Evolutionary conservation across 2,329 filamentous ascomycete genomes (phyloP), one percentile per base, ranked within the genome.

Genomic region (Huntiella omanensis): DNA sequence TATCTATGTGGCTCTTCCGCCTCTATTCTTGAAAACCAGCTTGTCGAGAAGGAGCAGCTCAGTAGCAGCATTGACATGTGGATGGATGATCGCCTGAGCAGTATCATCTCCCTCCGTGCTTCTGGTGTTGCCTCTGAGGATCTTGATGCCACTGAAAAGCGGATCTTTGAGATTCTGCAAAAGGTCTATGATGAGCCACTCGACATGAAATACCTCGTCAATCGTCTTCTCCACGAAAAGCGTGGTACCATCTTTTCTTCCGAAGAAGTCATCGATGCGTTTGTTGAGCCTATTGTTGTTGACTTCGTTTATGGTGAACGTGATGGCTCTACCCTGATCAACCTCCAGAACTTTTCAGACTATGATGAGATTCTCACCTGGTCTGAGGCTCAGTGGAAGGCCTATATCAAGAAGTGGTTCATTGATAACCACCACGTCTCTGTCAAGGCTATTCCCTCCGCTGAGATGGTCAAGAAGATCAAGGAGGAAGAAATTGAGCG

Each of bases 1-100:
- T 98, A 96, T 56, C 74, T 98, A 13, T 85, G 84, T 52, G 91
- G 87, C 4, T 96, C 91, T 0, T 93, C 92, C 1, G 85, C 93
- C 2, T 88, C 88, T 0, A 69, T 98, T 1, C 67, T 98, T 4
- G 88, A 96, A 57, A 96, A 96, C 54, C 73, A 78, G 13, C 71
- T 98, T 50, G 91, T 98, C 2, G 91, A 98, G 58, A 85, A 80
- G 55, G 88, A 96, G 60, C 83, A 93, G 54, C 73, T 96, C 40
- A 83, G 86, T 3, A 95, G 86, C 61, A 83, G 80, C 5, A 77
- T 96, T 8, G 77, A 78, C 42, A 86, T 82, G 59, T 80, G 75
- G 60, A 80, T 76, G 55, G 86, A 95, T 52, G 72, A 77, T 19
- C 75, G 87, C 42, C 85, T 87, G 2, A 80, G 84, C 53, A 80